A percentile compares a stretch with the other conserved stretches of the same genome.
phyloP scores from a whole-genome alignment of 1,284 basidiomycete species.

The Chiua sp. region DNA sequence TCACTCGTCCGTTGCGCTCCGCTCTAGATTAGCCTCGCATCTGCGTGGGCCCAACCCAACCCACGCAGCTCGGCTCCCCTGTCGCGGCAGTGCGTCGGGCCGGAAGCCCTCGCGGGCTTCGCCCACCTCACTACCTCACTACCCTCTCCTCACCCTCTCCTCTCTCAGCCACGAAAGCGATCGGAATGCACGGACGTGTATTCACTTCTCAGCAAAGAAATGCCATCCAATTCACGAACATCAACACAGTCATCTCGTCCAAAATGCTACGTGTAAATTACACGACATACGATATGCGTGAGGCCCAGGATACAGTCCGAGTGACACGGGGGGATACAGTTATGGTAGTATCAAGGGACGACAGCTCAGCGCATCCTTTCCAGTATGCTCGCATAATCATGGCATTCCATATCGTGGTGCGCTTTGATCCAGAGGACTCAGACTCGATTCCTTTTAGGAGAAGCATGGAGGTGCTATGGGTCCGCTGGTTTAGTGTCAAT shows the following conservation, averaged over 20 bases:
- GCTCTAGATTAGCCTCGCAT: too few relatives aligned
- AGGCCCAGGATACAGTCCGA: constrained; percentile 45
- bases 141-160: too few relatives aligned
- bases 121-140: too few relatives aligned
- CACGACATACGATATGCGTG: constrained; percentile 22
- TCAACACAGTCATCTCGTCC: neutral
- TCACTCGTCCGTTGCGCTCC: too few relatives aligned
- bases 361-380: constrained; percentile 23
- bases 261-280: neutral
- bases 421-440: neutral
- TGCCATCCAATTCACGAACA: neutral
- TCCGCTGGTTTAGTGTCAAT: constrained; percentile 13
- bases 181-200: neutral
- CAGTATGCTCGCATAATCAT: constrained; percentile 18
- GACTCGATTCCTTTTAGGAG: too few relatives aligned
- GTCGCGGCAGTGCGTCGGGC: too few relatives aligned
- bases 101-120: too few relatives aligned
- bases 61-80: too few relatives aligned
- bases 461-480: constrained; percentile 12
- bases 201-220: neutral
- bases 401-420: neutral
- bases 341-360: constrained; percentile 39
- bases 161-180: too few relatives aligned
- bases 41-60: too few relatives aligned
- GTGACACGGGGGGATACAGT: constrained; percentile 18